phyloP scores from a whole-genome alignment of 306 rosid genomes.

The Malus orientalis region DNA sequence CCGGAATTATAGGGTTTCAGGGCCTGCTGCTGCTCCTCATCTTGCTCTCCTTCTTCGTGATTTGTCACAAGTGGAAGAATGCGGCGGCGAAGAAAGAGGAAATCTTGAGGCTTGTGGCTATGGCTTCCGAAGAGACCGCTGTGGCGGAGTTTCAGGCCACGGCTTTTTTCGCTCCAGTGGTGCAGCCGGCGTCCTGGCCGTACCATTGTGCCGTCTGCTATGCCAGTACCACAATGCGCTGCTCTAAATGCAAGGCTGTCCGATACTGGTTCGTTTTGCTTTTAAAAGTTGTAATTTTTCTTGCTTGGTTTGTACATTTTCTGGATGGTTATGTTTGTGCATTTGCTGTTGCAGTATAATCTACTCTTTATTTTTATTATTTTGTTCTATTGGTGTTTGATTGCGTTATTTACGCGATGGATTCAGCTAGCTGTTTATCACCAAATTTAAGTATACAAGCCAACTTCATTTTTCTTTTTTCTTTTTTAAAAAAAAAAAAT shows the following conservation, averaged over 20 bases:
- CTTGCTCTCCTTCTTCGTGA: conserved; percentile 20
- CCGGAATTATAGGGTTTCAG: conserved; percentile 55
- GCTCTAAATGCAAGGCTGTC: conserved; percentile 53
- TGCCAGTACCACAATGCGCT: conserved; percentile 49
- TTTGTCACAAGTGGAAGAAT: conserved; percentile 44
- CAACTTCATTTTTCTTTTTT: not conserved
- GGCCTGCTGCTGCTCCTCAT: conserved; percentile 23
- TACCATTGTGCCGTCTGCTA: conserved; percentile 45
- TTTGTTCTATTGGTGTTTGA: not conserved
- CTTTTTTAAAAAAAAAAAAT: not conserved
- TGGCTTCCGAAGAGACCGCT: conserved; percentile 37
- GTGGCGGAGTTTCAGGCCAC: conserved; percentile 27
- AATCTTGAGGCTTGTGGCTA: conserved; percentile 23
- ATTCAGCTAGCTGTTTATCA: not conserved
- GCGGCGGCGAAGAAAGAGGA: conserved; percentile 41
- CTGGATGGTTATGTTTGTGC: not conserved
- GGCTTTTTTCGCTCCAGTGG: conserved; percentile 1
- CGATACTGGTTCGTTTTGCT: conserved; percentile 47
- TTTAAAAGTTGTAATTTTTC: not conserved
- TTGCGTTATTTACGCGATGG: not conserved
- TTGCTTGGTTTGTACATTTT: not conserved
- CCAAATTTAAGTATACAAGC: too few relatives aligned
- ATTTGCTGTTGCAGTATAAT: not conserved
- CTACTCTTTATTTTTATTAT: not conserved
- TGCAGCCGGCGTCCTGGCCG: not conserved